A percentile compares a stretch with the other conserved stretches of the same genome.
Conservation (phyloP, 2,329 filamentous ascomycete species). For the Scleromitrula shiraiana region DNA sequence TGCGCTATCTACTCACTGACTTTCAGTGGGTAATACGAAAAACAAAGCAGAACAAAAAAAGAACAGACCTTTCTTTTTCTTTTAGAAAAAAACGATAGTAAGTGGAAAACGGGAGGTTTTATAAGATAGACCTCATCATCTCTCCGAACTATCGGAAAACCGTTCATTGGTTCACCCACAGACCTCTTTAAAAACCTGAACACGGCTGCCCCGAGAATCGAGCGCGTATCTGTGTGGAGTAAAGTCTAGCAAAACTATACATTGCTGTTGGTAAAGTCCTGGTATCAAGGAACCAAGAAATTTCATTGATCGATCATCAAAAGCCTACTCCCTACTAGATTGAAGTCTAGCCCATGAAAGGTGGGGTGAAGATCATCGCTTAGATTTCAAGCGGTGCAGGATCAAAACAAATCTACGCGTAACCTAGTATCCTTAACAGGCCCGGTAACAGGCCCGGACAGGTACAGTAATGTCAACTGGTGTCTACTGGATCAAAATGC, state of each 20-base stretch:
- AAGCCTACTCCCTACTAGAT: no score
- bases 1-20: no score
- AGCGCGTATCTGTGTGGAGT: neutral
- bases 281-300: no score
- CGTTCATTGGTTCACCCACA: neutral
- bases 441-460: no score
- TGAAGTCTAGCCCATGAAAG: neutral
- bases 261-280: no score
- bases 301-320: no score
- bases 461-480: no score
- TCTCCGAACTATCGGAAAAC: neutral
- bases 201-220: neutral
- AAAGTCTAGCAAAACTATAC: no score
- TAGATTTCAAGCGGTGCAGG: neutral
- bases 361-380: neutral
- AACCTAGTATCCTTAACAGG: no score
- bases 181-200: neutral
- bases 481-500: no score
- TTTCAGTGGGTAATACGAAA: neutral
- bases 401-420: no score
- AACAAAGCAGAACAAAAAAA: neutral
- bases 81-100: neutral
- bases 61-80: no score
- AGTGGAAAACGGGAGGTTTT: slow-evolving; percentile 1
- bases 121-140: neutral